phyloP scores from a whole-genome alignment of 805 yeast species.

The Ogataea thermomethanolica region DNA sequence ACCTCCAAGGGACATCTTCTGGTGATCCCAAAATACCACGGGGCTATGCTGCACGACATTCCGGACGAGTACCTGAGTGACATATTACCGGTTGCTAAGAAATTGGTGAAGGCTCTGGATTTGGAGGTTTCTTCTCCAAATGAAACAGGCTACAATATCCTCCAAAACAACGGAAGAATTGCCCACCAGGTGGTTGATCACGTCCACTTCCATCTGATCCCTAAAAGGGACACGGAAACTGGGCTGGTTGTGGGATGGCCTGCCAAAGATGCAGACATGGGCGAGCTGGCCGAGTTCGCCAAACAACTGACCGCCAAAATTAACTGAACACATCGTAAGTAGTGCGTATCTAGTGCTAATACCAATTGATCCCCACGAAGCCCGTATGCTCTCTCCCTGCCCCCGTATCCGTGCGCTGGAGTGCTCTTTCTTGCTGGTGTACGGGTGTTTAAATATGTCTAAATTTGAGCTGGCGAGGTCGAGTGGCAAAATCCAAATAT shows the following conservation, averaged over 20 bases:
- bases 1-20: conserved; percentile 84
- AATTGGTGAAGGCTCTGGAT: conserved; percentile 68
- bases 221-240: conserved; percentile 67
- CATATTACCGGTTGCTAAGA: conserved; percentile 83
- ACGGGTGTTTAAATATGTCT: neutral
- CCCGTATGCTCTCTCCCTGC: no score
- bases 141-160: conserved; percentile 77
- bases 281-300: conserved; percentile 63
- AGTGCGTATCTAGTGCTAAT: no score
- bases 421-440: conserved; percentile 1
- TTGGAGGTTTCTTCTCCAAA: conserved; percentile 59
- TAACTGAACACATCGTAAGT: conserved; percentile 15
- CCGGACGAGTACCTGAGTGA: conserved; percentile 91
- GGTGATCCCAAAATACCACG: conserved; percentile 90
- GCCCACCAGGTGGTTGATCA: conserved; percentile 97
- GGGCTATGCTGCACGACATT: conserved; percentile 85
- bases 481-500: conserved; percentile 9
- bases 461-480: neutral
- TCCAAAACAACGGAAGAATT: conserved; percentile 91
- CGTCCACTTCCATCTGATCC: conserved; percentile 95
- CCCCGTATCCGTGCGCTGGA: neutral
- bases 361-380: no score
- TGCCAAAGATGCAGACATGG: conserved; percentile 74
- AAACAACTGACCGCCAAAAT: conserved; percentile 49
- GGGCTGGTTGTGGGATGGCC: conserved; percentile 96